These are phyloP conservation scores for Tylopilus subfusipes DNA, from an alignment of 768 basidiomycete genomes.

Conservation along the genomic window DNA sequence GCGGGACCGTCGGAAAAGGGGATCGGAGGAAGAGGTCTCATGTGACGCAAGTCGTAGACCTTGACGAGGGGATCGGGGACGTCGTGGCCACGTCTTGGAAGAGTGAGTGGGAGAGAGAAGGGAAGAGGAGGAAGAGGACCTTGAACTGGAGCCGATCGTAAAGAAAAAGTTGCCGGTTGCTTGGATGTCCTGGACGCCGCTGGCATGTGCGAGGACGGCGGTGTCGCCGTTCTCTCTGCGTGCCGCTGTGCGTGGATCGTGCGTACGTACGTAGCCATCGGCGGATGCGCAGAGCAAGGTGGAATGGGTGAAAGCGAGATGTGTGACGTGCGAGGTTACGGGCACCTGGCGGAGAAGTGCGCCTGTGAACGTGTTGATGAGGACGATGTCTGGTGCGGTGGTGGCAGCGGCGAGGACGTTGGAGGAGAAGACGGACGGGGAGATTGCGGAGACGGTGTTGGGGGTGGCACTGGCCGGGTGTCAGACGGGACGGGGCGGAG, in stretches of 20 bases:
- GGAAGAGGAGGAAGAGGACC: constrained; percentile 42
- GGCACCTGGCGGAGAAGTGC: constrained; percentile 52
- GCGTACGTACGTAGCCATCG: constrained; percentile 71
- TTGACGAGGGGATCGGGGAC: constrained; percentile 91
- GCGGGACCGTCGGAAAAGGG: constrained; percentile 85
- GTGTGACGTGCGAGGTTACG: constrained; percentile 56
- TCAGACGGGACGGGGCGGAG: not conserved
- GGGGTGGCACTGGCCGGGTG: constrained; percentile 33
- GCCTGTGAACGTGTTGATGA: constrained; percentile 76
- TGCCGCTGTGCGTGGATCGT: constrained; percentile 62
- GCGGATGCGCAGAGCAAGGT: constrained; percentile 62
- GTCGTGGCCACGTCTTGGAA: constrained; percentile 74
- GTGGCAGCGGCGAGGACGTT: constrained; percentile 60
- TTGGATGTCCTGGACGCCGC: constrained; percentile 80
- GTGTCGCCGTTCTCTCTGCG: constrained; percentile 48
- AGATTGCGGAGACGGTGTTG: constrained; percentile 37
- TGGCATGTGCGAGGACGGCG: constrained; percentile 72
- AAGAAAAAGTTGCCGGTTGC: constrained; percentile 75
- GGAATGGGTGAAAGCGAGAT: constrained; percentile 65
- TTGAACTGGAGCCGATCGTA: constrained; percentile 83
- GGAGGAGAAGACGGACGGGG: constrained; percentile 48
- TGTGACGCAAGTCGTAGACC: constrained; percentile 82
- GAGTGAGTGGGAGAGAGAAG: constrained; percentile 7
- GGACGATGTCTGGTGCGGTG: constrained; percentile 54
- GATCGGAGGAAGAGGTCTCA: constrained; percentile 79